Evolutionary conservation across 2,329 filamentous ascomycete species (phyloP).

Genomic region (Pseudonectria foliicola): DNA sequence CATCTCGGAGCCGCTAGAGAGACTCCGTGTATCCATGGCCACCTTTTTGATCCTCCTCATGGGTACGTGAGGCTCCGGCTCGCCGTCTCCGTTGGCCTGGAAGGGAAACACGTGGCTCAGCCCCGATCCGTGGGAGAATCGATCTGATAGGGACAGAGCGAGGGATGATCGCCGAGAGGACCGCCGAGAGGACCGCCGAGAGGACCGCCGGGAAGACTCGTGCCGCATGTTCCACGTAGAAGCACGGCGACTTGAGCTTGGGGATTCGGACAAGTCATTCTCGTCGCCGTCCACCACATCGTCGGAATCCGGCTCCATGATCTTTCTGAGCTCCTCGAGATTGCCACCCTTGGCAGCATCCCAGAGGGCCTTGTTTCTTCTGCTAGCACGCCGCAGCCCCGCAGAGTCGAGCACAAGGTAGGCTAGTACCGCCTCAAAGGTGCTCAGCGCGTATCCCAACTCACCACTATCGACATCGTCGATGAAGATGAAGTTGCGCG

Average conservation of each 20-base stretch:
- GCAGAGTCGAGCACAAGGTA: slow-evolving; percentile 81
- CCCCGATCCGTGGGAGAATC: slow-evolving; percentile 48
- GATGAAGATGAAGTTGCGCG: slow-evolving; percentile 95
- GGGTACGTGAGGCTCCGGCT: slow-evolving; percentile 23
- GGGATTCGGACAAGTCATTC: slow-evolving; percentile 33
- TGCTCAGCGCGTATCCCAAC: slow-evolving; percentile 92
- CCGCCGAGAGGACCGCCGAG: slow-evolving; percentile 17
- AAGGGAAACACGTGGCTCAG: slow-evolving; percentile 90
- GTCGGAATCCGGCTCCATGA: slow-evolving; percentile 65
- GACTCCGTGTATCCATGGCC: slow-evolving; percentile 80
- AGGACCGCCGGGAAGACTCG: slow-evolving; percentile 35
- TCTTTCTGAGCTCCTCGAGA: slow-evolving; percentile 63
- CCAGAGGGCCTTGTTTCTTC: slow-evolving; percentile 81
- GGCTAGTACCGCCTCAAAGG: slow-evolving; percentile 85
- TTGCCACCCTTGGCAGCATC: slow-evolving; percentile 75
- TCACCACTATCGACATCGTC: slow-evolving; percentile 96
- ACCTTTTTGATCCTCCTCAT: slow-evolving; percentile 65
- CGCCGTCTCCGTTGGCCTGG: slow-evolving; percentile 47
- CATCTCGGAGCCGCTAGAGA: slow-evolving; percentile 77
- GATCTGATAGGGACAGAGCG: slow-evolving; percentile 36
- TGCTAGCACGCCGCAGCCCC: slow-evolving; percentile 75
- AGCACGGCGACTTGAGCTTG: slow-evolving; percentile 35
- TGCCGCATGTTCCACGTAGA: slow-evolving; percentile 44
- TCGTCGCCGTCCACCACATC: slow-evolving; percentile 34
- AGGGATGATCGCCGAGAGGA: slow-evolving; percentile 37